phyloP scores from a whole-genome alignment of 805 yeast species.

The Isabelozyma pseudorhagii region DNA sequence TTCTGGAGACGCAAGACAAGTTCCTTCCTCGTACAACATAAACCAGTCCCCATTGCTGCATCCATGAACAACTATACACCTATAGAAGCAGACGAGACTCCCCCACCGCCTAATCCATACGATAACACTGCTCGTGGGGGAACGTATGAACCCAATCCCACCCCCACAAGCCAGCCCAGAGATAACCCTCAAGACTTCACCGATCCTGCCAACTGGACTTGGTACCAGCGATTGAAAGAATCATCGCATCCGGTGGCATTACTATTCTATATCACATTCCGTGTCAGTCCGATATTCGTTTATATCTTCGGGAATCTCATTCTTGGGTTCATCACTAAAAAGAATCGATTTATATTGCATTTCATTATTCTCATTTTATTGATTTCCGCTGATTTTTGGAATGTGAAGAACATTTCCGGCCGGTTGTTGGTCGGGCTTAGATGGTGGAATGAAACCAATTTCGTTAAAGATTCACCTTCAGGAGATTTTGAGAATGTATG shows the following conservation, averaged over 20 bases:
- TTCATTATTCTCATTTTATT: constrained; percentile 76
- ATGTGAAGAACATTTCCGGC: constrained; percentile 87
- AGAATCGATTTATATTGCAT: constrained; percentile 61
- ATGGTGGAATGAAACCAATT: constrained; percentile 88
- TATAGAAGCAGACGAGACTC: constrained; percentile 7
- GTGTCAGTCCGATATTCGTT: constrained; percentile 60
- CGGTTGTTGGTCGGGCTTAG: constrained; percentile 84
- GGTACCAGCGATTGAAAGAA: constrained; percentile 44
- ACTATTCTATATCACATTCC: constrained; percentile 56
- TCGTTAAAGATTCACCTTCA: constrained; percentile 41
- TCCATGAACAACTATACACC: constrained; percentile 6
- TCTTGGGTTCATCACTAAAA: constrained; percentile 39
- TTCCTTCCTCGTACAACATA: too few relatives aligned
- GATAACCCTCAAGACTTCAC: neutral
- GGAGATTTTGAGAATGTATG: constrained; percentile 65
- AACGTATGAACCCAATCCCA: constrained; percentile 1
- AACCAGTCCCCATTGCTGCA: too few relatives aligned
- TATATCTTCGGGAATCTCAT: constrained; percentile 72
- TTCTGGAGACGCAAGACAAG: neutral
- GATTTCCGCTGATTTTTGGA: constrained; percentile 90
- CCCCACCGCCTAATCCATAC: constrained; percentile 1
- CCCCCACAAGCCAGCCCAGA: neutral
- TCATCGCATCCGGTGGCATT: constrained; percentile 85
- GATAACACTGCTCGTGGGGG: neutral
- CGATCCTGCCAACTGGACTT: constrained; percentile 17